phyloP scores from a whole-genome alignment of 2,329 filamentous ascomycete species.

The Aspergillus sclerotialis region DNA sequence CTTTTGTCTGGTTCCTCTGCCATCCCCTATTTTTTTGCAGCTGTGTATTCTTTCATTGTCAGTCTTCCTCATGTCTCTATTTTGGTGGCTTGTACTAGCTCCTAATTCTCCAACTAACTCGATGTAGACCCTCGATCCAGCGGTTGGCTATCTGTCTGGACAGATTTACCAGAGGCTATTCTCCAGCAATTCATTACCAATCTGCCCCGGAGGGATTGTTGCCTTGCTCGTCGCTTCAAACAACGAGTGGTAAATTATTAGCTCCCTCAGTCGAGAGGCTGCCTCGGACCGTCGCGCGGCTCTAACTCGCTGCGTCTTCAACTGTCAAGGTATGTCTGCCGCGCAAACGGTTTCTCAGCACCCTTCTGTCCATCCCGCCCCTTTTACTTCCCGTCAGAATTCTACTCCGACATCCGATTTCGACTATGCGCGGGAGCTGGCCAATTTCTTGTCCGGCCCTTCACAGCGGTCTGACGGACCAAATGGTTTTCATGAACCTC shows the following conservation, averaged over 20 bases:
- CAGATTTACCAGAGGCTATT: conserved; percentile 5
- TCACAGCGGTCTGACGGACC: conserved; percentile 27
- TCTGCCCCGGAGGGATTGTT: conserved; percentile 17
- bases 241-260: conserved; percentile 8
- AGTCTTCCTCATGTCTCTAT: conserved; percentile 10
- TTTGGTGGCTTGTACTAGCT: conserved; percentile 8
- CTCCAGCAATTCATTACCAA: conserved; percentile 6
- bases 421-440: conserved; percentile 48
- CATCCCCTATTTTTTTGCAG: conserved; percentile 9
- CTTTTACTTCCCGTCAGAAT: conserved; percentile 27
- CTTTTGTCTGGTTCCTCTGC: conserved; percentile 15
- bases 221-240: conserved; percentile 15
- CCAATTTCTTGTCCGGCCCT: conserved; percentile 35
- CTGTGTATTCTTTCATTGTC: conserved; percentile 8
- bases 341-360: conserved; percentile 56
- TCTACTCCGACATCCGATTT: conserved; percentile 44
- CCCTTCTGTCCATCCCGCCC: conserved; percentile 37
- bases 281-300: conserved; percentile 17
- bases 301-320: conserved; percentile 15
- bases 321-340: conserved; percentile 51
- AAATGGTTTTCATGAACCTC: conserved; percentile 9
- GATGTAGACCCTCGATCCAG: conserved; percentile 2
- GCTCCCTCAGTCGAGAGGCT: conserved; percentile 14
- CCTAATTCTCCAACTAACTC: conserved; percentile 9
- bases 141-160: conserved; percentile 13